These are phyloP conservation scores for Metschnikowia cubensis DNA, from an alignment of 805 yeast species.

Conservation along the genomic window DNA sequence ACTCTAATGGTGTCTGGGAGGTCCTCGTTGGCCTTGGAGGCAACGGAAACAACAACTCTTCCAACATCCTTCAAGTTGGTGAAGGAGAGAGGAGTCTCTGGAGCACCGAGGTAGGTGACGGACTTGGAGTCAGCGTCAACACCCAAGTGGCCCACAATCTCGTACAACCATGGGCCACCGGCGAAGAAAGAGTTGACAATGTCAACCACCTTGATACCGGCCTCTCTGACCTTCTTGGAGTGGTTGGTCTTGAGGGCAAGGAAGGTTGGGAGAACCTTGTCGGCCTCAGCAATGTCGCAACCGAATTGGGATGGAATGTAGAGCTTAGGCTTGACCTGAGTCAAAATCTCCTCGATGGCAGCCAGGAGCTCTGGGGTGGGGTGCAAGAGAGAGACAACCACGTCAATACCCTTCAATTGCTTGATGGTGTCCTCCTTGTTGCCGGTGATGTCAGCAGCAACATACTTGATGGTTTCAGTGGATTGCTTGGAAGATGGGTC, in stretches of 20 bases:
- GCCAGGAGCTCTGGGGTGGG: slow-evolving; percentile 27
- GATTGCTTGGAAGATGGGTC: slow-evolving; percentile 30
- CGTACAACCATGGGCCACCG: slow-evolving; percentile 31
- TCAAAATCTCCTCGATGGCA: slow-evolving; percentile 37
- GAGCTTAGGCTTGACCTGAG: slow-evolving; percentile 42
- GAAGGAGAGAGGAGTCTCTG: slow-evolving; percentile 20
- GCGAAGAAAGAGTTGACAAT: slow-evolving; percentile 39
- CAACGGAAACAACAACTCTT: slow-evolving; percentile 37
- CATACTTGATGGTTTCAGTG: slow-evolving; percentile 38
- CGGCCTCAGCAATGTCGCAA: slow-evolving; percentile 32
- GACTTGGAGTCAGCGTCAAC: slow-evolving; percentile 29
- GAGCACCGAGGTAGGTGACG: slow-evolving; percentile 41
- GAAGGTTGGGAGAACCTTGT: slow-evolving; percentile 32
- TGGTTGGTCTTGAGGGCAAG: slow-evolving; percentile 32
- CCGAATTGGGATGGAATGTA: slow-evolving; percentile 65
- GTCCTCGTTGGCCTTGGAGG: slow-evolving; percentile 25
- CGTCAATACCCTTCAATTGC: slow-evolving; percentile 47
- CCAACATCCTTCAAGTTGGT: slow-evolving; percentile 39
- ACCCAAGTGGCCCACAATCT: slow-evolving; percentile 33
- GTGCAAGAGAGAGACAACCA: slow-evolving; percentile 45
- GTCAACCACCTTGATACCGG: slow-evolving; percentile 47
- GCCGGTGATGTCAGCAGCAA: slow-evolving; percentile 29
- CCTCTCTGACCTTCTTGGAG: slow-evolving; percentile 34
- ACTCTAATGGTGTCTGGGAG: slow-evolving; percentile 45
- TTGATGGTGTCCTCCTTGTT: slow-evolving; percentile 21